phyloP scores from a whole-genome alignment of 768 basidiomycete species.

The Rhizopogon sp. region DNA sequence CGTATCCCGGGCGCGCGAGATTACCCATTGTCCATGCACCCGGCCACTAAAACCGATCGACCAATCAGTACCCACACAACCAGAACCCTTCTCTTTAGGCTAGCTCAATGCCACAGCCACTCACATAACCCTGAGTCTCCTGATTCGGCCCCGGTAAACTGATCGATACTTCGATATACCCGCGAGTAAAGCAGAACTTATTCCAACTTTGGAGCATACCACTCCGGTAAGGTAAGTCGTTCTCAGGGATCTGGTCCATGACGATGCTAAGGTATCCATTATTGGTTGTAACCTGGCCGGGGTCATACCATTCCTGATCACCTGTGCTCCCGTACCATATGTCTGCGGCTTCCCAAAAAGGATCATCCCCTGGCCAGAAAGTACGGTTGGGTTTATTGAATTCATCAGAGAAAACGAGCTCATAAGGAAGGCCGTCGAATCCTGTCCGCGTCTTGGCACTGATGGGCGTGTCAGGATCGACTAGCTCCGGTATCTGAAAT shows the following conservation, averaged over 20 bases:
- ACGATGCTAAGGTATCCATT: conserved; percentile 66
- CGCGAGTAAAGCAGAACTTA: conserved; percentile 81
- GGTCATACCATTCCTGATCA: conserved; percentile 78
- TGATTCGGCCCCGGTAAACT: conserved; percentile 56
- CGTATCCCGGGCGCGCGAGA: conserved; percentile 75
- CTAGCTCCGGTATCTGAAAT: conserved; percentile 47
- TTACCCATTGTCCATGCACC: conserved; percentile 91
- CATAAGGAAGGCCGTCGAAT: conserved; percentile 66
- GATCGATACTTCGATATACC: conserved; percentile 64
- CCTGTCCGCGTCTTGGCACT: conserved; percentile 57
- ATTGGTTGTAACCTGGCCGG: conserved; percentile 57
- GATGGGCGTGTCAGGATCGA: conserved; percentile 69
- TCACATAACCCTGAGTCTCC: conserved; percentile 41
- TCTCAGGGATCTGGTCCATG: conserved; percentile 49
- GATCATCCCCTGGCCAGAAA: conserved; percentile 58
- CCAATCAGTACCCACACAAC: not conserved
- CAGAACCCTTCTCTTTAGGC: not conserved
- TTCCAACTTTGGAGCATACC: conserved; percentile 91
- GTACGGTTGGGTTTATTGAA: conserved; percentile 51
- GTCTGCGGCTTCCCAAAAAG: conserved; percentile 68
- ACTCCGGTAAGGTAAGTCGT: conserved; percentile 58
- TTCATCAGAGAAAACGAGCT: conserved; percentile 64
- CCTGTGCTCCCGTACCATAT: conserved; percentile 69
- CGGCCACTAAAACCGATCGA: conserved; percentile 53
- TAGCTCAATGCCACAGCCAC: conserved; percentile 13